Evolutionary conservation across 306 rosid species (phyloP), one percentile per base, ranked within the genome.

Genomic region (Quercus bicolor): DNA sequence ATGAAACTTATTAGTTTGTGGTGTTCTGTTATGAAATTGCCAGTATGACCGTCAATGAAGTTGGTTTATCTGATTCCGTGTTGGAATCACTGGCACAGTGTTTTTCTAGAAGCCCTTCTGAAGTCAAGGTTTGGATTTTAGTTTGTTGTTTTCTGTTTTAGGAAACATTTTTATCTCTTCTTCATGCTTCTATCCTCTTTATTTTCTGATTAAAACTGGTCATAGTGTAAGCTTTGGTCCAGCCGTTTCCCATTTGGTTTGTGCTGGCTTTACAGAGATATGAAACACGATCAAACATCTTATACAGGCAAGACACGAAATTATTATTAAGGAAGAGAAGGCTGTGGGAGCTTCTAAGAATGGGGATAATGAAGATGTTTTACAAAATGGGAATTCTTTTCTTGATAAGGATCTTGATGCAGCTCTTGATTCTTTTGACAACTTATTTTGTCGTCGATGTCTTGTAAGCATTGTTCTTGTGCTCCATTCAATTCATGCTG

Each of bases 251-350:
- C 93, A 93, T 91, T 92, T 93, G 64, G 85, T 91, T 84, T 89
- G 85, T 90, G 94, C 97, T 90, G 91, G 91, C 91, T 90, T 93
- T 93, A 95, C 93, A 91, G 91, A 93, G 96, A 93, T 91, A 91
- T 91, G 93, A 91, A 90, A 90, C 93, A 84, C 91, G 86, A 72
- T 91, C 94, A 88, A 95, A 91, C 96, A 75, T 96, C 92, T 93
- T 93, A 85, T 91, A 89, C 98, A 96, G 99, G 98, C 97, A 86
- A 93, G 96, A 89, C 88, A 89, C 81, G 94, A 93, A 84, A 78
- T 74, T 76, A 82, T 93, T 77, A 73, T 74, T 73, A 85, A 68
- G 79, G 89, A 89, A 83, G 91, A 84, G 87, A 86, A 83, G 74
- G 79, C 87, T 64, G 73, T 76, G 33, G 91, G 86, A 83, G 73